Percentiles rank a stretch among this genome's conserved stretches.
Evolutionary conservation across 2,329 filamentous ascomycete species (phyloP).

Genomic region (Aspergillus hiratsukae): DNA sequence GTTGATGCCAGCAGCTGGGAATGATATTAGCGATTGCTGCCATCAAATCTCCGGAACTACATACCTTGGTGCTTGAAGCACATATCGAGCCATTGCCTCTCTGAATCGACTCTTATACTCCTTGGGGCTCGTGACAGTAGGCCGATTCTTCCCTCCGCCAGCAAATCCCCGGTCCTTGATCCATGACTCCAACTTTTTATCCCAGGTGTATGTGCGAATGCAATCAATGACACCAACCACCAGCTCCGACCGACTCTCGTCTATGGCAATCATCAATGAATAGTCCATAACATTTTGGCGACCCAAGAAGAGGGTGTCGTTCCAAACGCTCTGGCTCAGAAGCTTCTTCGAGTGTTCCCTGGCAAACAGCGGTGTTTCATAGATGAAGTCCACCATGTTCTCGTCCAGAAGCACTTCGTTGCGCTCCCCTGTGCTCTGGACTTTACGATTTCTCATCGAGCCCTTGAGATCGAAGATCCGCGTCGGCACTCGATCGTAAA

Average conservation of each 20-base stretch:
- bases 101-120: slow-evolving; percentile 96
- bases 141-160: slow-evolving; percentile 72
- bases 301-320: slow-evolving; percentile 92
- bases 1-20: slow-evolving; percentile 44
- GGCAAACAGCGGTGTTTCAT: slow-evolving; percentile 91
- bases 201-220: slow-evolving; percentile 97
- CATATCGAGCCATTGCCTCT: slow-evolving; percentile 90
- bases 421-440: slow-evolving; percentile 89
- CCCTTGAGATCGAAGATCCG: slow-evolving; percentile 95
- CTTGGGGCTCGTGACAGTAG: slow-evolving; percentile 93
- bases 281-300: slow-evolving; percentile 99
- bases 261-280: slow-evolving; percentile 95
- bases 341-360: slow-evolving; percentile 95
- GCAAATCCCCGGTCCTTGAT: slow-evolving; percentile 94
- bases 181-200: slow-evolving; percentile 99
- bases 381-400: slow-evolving; percentile 99
- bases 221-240: slow-evolving; percentile 98
- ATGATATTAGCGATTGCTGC: slow-evolving; percentile 1
- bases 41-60: slow-evolving; percentile 8
- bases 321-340: slow-evolving; percentile 87
- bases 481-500: slow-evolving; percentile 87
- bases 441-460: slow-evolving; percentile 97
- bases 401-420: slow-evolving; percentile 96
- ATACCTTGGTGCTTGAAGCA: slow-evolving; percentile 49
- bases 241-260: slow-evolving; percentile 82